phyloP scores from a whole-genome alignment of 306 rosid genomes.

The Carpinus fangiana region DNA sequence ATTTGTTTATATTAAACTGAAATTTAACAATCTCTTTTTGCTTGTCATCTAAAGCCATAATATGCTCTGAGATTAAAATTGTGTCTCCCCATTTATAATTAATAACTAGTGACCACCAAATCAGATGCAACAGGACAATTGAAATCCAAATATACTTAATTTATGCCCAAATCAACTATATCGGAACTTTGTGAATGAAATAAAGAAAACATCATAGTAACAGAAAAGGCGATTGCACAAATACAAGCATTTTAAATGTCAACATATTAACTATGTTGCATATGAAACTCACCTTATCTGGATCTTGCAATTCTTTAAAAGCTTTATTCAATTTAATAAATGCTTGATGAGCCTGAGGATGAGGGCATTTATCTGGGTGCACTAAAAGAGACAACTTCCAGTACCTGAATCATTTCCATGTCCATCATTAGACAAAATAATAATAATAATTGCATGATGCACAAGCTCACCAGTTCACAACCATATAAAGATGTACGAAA shows the following conservation, averaged over 20 bases:
- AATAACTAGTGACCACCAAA: not conserved
- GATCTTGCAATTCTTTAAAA: conserved; percentile 83
- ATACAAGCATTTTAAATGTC: conserved; percentile 19
- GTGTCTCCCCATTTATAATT: not conserved
- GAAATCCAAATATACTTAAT: not conserved
- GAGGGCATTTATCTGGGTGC: conserved; percentile 98
- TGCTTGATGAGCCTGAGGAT: conserved; percentile 94
- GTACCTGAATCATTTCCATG: conserved; percentile 45
- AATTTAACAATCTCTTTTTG: not conserved
- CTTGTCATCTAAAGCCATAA: not conserved
- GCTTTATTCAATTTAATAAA: conserved; percentile 89
- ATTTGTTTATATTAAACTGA: not conserved
- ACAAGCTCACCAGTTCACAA: conserved; percentile 4
- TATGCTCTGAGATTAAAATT: not conserved
- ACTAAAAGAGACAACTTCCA: conserved; percentile 97
- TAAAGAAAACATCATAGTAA: conserved; percentile 8
- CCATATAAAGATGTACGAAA: not conserved
- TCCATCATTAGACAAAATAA: not conserved
- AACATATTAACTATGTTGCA: conserved; percentile 22
- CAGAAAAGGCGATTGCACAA: not conserved
- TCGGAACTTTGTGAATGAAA: not conserved
- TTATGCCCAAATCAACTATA: not conserved
- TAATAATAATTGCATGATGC: not conserved
- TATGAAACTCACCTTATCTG: conserved; percentile 62
- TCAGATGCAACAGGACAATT: not conserved